Percentiles rank a stretch among this genome's conserved stretches.
phyloP scores from a whole-genome alignment of 768 basidiomycete species.

The Hericium erinaceus region DNA sequence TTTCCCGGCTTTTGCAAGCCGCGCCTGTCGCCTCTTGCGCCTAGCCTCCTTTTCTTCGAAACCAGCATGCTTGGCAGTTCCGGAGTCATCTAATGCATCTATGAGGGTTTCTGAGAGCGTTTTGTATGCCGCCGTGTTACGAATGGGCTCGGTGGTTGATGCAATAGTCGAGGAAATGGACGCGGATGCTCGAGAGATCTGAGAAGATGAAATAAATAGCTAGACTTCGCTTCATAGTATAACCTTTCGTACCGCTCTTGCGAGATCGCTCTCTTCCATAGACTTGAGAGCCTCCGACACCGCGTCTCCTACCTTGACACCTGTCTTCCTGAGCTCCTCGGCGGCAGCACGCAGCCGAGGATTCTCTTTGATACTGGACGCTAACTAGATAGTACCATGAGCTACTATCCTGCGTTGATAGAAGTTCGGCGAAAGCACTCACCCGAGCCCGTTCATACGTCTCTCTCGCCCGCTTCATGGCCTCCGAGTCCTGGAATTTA shows the following conservation, averaged over 20 bases:
- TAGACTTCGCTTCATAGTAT: neutral
- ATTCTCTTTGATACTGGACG: slow-evolving; percentile 93
- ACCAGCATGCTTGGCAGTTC: slow-evolving; percentile 88
- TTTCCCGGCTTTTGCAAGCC: slow-evolving; percentile 81
- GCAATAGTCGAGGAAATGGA: slow-evolving; percentile 82
- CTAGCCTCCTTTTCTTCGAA: slow-evolving; percentile 94
- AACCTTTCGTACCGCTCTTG: slow-evolving; percentile 59
- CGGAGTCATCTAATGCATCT: slow-evolving; percentile 91
- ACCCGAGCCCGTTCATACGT: slow-evolving; percentile 94
- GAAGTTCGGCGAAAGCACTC: slow-evolving; percentile 20
- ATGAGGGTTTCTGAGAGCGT: slow-evolving; percentile 78
- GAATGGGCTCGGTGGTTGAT: slow-evolving; percentile 90
- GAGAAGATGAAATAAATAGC: neutral
- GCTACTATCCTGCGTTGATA: neutral
- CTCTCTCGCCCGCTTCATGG: slow-evolving; percentile 85
- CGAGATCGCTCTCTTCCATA: slow-evolving; percentile 92
- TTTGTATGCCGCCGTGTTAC: slow-evolving; percentile 94
- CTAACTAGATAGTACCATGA: slow-evolving; percentile 44
- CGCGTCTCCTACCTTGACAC: slow-evolving; percentile 89
- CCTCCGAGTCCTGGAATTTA: slow-evolving; percentile 94
- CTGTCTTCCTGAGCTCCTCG: slow-evolving; percentile 82
- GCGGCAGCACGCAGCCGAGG: slow-evolving; percentile 86
- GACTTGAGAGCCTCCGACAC: slow-evolving; percentile 84
- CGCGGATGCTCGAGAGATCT: slow-evolving; percentile 82
- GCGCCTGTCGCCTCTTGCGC: slow-evolving; percentile 64